Percentiles rank a stretch among this genome's conserved stretches.
phyloP scores from a whole-genome alignment of 2,329 filamentous ascomycete genomes.

The Elsinoe australis region DNA sequence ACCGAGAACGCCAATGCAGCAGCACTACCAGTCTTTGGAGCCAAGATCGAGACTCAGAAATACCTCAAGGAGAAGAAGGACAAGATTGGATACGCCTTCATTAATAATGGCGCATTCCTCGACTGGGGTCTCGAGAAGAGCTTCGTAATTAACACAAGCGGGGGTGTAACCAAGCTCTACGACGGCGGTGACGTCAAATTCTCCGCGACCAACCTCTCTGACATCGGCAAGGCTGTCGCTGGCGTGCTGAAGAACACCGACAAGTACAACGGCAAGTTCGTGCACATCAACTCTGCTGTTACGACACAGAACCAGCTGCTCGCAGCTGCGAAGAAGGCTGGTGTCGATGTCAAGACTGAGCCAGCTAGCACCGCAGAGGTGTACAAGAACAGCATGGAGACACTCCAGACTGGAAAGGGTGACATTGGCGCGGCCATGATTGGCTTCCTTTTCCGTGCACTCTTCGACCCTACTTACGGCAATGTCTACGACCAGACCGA shows the following conservation, averaged over 20 bases:
- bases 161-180: conserved; percentile 25
- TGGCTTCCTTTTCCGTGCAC: conserved; percentile 27
- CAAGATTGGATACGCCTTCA: conserved; percentile 30
- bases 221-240: conserved; percentile 31
- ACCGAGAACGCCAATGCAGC: conserved; percentile 28
- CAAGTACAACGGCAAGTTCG: conserved; percentile 31
- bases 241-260: conserved; percentile 29
- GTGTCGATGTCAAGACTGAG: conserved; percentile 13
- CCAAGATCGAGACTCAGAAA: conserved; percentile 31
- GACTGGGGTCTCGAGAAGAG: conserved; percentile 31
- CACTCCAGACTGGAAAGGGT: conserved; percentile 25
- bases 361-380: conserved; percentile 26
- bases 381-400: conserved; percentile 26
- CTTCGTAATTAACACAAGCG: conserved; percentile 28
- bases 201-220: conserved; percentile 28
- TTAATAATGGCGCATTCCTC: conserved; percentile 33
- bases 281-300: conserved; percentile 32
- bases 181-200: conserved; percentile 32
- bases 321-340: conserved; percentile 29
- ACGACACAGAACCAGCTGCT: conserved; percentile 35
- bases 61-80: conserved; percentile 29
- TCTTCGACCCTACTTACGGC: conserved; percentile 28
- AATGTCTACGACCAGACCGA: conserved; percentile 30
- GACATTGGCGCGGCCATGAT: conserved; percentile 23
- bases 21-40: conserved; percentile 32